These are phyloP conservation scores for Brassica incana DNA, from an alignment of 345 rosid species.

Conservation along the genomic window DNA sequence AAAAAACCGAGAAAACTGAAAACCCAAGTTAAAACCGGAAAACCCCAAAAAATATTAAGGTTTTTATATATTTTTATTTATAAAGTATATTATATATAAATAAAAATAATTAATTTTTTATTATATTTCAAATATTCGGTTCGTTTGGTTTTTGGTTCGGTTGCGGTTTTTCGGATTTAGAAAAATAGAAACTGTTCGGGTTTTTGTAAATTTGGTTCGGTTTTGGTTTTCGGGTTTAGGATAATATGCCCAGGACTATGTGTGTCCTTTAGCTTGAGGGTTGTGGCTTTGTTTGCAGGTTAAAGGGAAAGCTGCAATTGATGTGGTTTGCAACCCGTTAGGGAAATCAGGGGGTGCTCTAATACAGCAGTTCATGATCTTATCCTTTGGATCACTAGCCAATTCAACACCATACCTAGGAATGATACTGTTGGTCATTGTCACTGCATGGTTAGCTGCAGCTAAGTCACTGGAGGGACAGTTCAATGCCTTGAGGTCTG, in stretches of 20 bases:
- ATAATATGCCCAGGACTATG: not conserved
- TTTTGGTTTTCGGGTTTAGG: no score
- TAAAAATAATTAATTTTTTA: no score
- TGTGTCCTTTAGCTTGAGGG: not conserved
- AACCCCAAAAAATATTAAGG: no score
- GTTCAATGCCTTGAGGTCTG: slow-evolving; percentile 66
- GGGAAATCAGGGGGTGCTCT: slow-evolving; percentile 98
- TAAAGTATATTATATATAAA: no score
- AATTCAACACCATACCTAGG: slow-evolving; percentile 95
- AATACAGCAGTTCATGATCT: slow-evolving; percentile 96
- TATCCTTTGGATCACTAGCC: slow-evolving; percentile 88
- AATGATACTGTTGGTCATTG: slow-evolving; percentile 70
- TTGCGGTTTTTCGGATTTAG: no score
- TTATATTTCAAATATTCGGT: no score
- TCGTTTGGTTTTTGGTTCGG: no score
- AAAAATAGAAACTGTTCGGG: no score
- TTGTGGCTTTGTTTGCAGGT: slow-evolving; percentile 49
- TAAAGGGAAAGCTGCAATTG: slow-evolving; percentile 97
- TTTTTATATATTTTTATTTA: no score
- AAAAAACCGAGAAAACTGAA: no score
- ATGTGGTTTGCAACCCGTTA: slow-evolving; percentile 92
- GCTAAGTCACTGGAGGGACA: slow-evolving; percentile 85
- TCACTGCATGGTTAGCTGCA: slow-evolving; percentile 79
- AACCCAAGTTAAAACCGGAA: no score
- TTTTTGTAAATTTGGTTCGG: no score